These are phyloP conservation scores for Parvularia atlantis DNA, from an alignment of 78 protist species.

Conservation along the genomic window DNA sequence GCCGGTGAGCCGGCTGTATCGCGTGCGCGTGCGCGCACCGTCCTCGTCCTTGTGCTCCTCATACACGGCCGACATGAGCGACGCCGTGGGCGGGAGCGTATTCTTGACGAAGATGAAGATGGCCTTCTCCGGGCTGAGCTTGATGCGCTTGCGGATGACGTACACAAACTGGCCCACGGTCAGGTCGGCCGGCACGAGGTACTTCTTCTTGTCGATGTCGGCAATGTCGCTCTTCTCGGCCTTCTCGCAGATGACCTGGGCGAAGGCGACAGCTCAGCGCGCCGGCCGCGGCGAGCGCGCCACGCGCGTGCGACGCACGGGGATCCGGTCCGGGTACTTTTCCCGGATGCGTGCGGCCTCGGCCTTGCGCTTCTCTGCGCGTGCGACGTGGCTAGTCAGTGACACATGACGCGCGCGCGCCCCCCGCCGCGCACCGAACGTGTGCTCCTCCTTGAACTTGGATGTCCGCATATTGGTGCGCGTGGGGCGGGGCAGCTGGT, in stretches of 20 bases:
- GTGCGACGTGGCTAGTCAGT: neutral
- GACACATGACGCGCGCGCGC: no score
- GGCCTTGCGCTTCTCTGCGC: slow-evolving; percentile 10
- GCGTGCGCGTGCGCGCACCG: no score
- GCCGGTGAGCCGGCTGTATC: no score
- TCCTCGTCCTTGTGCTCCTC: slow-evolving; percentile 79
- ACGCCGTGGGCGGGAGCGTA: slow-evolving; percentile 35
- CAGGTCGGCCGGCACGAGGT: slow-evolving; percentile 64
- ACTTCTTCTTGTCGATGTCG: slow-evolving; percentile 76
- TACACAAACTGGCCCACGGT: slow-evolving; percentile 78
- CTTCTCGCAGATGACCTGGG: slow-evolving; percentile 39
- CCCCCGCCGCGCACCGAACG: no score
- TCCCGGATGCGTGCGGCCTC: slow-evolving; percentile 26
- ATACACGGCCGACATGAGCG: slow-evolving; percentile 58
- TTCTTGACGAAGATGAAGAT: slow-evolving; percentile 59
- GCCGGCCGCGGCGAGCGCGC: no score
- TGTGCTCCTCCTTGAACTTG: no score
- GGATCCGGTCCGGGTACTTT: slow-evolving; percentile 70
- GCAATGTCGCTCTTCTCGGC: slow-evolving; percentile 36
- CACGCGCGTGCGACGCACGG: no score
- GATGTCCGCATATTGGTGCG: no score
- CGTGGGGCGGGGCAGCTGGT: no score
- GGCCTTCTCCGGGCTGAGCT: slow-evolving; percentile 64
- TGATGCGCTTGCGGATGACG: slow-evolving; percentile 75
- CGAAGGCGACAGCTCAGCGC: no score